Evolutionary conservation across 2,329 filamentous ascomycete genomes (phyloP), one percentile per base, ranked within the genome.

Genomic region (Fusarium nodosum): DNA sequence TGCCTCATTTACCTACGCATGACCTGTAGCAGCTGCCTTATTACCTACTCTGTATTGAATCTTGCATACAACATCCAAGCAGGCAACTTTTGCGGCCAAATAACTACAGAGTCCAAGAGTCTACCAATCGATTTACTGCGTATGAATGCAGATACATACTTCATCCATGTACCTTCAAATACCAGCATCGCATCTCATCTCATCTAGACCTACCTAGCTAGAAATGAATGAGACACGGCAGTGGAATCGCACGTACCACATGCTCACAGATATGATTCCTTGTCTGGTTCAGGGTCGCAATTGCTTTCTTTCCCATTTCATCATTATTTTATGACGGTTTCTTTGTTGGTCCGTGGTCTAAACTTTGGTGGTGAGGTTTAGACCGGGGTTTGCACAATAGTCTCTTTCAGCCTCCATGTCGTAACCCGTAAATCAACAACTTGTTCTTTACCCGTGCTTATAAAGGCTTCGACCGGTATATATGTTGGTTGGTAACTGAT

Each of bases 241-340:
- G 52, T 54, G 47, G 47, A 44, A 66, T 68, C 30, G 60, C 64
- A 65, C 54, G 50, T 66, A 53, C 64, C 60, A 65, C 36, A 44
- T 51, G 22, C 56, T 62, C 45, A 41, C 24, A 34, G 20, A 20
- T 41, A 24, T 20, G 31, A 10, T 50, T 60, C 38, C 18, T 22
- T 18, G 26, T 33, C 22, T 18, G 9, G 8, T 50, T 61, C 62
- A 59, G 45, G 59, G 56, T 60, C 66, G 50, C 47, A 34, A 33
- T 55, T 55, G 52, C 33, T 26, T 44, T 47, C 41, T 60, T 66
- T 56, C 66, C 18, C 28, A 18, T 42, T 30, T 39, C 36, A 38
- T 42, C 42, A 42, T 22, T 16, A 9, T 33, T 33, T 28, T 3
- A 28, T 28, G 28, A 31, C 11, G 7, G 20, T 22, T 55, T 24